Conservation (phyloP, 2,329 filamentous ascomycete genomes). For the Tetracladium maxilliforme region DNA sequence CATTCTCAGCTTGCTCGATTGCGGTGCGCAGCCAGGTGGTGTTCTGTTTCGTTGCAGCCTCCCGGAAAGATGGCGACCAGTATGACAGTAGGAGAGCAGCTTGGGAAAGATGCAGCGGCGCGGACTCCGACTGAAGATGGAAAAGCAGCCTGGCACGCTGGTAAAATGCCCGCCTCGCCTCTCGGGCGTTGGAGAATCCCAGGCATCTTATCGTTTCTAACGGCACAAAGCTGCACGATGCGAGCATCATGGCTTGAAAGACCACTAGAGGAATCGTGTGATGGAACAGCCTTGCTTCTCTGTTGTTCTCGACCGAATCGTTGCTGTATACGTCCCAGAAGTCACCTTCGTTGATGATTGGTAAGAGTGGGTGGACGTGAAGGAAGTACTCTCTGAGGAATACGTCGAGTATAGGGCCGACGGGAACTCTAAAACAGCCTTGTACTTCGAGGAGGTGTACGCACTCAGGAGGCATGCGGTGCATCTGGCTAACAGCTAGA, state of each 20-base stretch:
- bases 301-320: slow-evolving; percentile 7
- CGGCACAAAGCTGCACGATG: slow-evolving; percentile 24
- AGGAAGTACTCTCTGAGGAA: slow-evolving; percentile 32
- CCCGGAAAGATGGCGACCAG: too few relatives aligned
- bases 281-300: too few relatives aligned
- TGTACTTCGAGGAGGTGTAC: too few relatives aligned
- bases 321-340: slow-evolving; percentile 29
- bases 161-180: slow-evolving; percentile 28
- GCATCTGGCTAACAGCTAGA: too few relatives aligned
- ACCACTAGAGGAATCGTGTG: slow-evolving; percentile 26
- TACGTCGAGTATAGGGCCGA: too few relatives aligned
- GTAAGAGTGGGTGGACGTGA: slow-evolving; percentile 28
- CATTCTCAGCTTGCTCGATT: slow-evolving; percentile 31
- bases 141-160: slow-evolving; percentile 24
- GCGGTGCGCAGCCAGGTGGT: slow-evolving; percentile 32
- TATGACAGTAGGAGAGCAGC: too few relatives aligned
- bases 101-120: too few relatives aligned
- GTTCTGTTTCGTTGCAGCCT: too few relatives aligned
- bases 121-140: too few relatives aligned
- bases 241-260: slow-evolving; percentile 28
- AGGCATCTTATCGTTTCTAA: too few relatives aligned
- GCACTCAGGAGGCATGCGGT: too few relatives aligned
- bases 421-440: too few relatives aligned
- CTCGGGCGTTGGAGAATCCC: slow-evolving; percentile 25
- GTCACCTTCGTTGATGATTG: slow-evolving; percentile 27